Evolutionary conservation across 495 filamentous ascomycete genomes (phyloP).

Genomic region (Annulohypoxylon moriforme): DNA sequence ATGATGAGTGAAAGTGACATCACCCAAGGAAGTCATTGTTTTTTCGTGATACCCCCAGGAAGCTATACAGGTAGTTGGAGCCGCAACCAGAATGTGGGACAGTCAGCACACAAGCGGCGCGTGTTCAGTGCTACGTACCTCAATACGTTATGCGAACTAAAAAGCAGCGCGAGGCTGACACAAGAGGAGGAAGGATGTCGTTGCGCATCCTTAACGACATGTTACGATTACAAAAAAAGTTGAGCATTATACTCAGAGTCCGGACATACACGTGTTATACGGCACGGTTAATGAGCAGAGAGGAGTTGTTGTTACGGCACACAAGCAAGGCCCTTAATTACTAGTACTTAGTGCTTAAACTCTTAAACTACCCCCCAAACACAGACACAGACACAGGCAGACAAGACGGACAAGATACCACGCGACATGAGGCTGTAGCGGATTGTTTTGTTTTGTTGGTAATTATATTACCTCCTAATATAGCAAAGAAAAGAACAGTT

Average conservation of each 20-base stretch:
- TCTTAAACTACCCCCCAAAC: background rate
- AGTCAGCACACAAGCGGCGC: slow-evolving; percentile 28
- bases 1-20: slow-evolving; percentile 18
- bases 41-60: slow-evolving; percentile 44
- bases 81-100: slow-evolving; percentile 34
- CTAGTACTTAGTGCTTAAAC: background rate
- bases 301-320: slow-evolving; percentile 30
- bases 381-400: background rate
- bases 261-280: slow-evolving; percentile 28
- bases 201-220: slow-evolving; percentile 25
- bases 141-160: background rate
- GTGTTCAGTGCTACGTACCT: slow-evolving; percentile 30
- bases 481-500: slow-evolving; percentile 18
- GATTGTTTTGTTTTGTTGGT: slow-evolving; percentile 1
- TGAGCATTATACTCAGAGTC: slow-evolving; percentile 13
- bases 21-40: slow-evolving; percentile 23
- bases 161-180: background rate
- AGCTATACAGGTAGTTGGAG: slow-evolving; percentile 24
- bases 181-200: slow-evolving; percentile 12
- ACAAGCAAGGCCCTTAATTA: slow-evolving; percentile 19
- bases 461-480: slow-evolving; percentile 34
- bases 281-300: slow-evolving; percentile 37
- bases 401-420: slow-evolving; percentile 8
- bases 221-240: slow-evolving; percentile 38
- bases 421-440: slow-evolving; percentile 3